These are phyloP conservation scores for Cutaneotrichosporon mucoides DNA, from an alignment of 1,284 basidiomycete species.

Conservation along the genomic window DNA sequence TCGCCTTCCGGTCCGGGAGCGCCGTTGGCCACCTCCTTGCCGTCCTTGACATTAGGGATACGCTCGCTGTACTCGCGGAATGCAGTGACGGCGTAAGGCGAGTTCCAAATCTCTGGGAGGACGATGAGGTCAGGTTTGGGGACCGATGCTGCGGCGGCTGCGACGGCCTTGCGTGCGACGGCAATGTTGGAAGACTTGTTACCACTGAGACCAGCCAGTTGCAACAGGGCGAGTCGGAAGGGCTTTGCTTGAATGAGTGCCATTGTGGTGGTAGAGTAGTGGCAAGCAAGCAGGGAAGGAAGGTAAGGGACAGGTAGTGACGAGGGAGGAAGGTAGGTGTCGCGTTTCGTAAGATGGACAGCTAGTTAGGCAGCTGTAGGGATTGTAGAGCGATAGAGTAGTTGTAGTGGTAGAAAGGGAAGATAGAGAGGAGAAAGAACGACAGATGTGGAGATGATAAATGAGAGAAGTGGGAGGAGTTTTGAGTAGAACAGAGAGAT, in stretches of 20 bases:
- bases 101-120: slow-evolving; percentile 97
- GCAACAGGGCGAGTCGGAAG: slow-evolving; percentile 80
- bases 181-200: slow-evolving; percentile 71
- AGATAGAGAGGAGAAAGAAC: not conserved
- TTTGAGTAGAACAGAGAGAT: not conserved
- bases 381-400: not conserved
- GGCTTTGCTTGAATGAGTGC: slow-evolving; percentile 53
- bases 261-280: slow-evolving; percentile 26
- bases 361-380: not conserved
- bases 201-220: slow-evolving; percentile 66
- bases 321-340: too few relatives aligned
- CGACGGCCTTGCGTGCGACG: slow-evolving; percentile 73
- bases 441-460: not conserved
- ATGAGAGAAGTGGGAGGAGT: not conserved
- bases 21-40: slow-evolving; percentile 7
- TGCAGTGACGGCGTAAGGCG: slow-evolving; percentile 82
- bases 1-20: slow-evolving; percentile 56
- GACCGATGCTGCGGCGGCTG: slow-evolving; percentile 58
- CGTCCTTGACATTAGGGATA: slow-evolving; percentile 54
- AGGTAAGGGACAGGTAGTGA: too few relatives aligned
- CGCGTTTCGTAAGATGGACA: too few relatives aligned
- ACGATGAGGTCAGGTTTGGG: slow-evolving; percentile 72
- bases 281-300: not conserved
- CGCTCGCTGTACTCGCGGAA: slow-evolving; percentile 81
- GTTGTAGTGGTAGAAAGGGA: not conserved